Evolutionary conservation across 2,329 filamentous ascomycete species (phyloP).

Genomic region (Calonectria henricotiae): DNA sequence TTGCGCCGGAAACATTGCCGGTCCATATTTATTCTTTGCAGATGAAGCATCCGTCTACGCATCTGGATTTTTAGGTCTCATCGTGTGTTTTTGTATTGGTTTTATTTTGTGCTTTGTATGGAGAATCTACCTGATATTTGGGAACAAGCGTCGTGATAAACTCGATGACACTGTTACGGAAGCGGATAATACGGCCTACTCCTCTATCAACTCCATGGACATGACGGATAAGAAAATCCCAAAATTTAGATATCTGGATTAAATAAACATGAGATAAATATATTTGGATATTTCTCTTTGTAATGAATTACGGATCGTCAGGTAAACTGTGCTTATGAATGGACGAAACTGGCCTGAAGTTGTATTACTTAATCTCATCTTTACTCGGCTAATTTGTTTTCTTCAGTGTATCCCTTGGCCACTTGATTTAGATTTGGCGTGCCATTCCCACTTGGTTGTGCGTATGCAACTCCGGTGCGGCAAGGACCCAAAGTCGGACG

Average conservation of each 20-base stretch:
- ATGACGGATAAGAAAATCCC: constrained; percentile 33
- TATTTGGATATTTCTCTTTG: not conserved
- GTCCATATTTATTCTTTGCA: constrained; percentile 23
- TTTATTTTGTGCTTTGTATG: not conserved
- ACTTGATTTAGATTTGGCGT: too few species aligned
- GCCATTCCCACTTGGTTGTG: too few species aligned
- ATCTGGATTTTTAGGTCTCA: constrained; percentile 16
- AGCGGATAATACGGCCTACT: not conserved
- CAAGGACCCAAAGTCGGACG: too few species aligned
- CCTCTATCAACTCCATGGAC: constrained; percentile 22
- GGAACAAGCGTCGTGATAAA: constrained; percentile 24
- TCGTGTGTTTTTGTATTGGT: constrained; percentile 23
- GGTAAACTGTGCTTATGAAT: too few species aligned
- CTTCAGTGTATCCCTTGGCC: too few species aligned
- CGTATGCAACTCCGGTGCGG: too few species aligned
- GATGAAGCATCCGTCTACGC: constrained; percentile 12
- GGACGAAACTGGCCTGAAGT: too few species aligned
- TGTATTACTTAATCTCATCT: too few species aligned
- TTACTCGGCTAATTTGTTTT: too few species aligned
- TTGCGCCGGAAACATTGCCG: constrained; percentile 22
- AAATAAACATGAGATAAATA: not conserved
- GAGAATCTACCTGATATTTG: constrained; percentile 8
- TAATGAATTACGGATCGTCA: too few species aligned
- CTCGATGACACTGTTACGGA: not conserved
- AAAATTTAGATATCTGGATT: constrained; percentile 26